Evolutionary conservation across 257 asterid genomes (phyloP).

Genomic region (Solanum tarapatanum): DNA sequence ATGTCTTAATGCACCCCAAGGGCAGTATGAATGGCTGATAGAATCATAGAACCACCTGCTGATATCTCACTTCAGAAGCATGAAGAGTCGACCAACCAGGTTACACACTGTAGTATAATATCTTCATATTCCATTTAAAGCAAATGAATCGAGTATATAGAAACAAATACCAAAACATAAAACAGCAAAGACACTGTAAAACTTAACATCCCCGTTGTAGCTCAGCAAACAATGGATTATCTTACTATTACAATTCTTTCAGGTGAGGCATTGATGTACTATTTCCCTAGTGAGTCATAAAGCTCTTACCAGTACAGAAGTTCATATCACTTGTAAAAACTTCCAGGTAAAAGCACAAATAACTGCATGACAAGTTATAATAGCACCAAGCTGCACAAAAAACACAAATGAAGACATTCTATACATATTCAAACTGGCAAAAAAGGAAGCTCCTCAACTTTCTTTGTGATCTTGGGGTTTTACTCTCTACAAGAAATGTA

Average conservation of each 20-base stretch:
- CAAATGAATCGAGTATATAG: background rate
- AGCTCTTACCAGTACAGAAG: background rate
- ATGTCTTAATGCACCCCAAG: background rate
- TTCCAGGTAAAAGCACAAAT: background rate
- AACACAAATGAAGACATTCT: background rate
- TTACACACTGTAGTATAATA: background rate
- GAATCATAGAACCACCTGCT: background rate
- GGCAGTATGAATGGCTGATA: too few relatives aligned
- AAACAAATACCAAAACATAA: background rate
- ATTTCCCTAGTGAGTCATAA: background rate
- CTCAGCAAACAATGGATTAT: background rate
- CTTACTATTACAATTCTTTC: background rate
- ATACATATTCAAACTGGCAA: background rate
- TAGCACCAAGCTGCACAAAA: background rate
- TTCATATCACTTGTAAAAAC: background rate
- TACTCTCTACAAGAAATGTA: constrained; percentile 19
- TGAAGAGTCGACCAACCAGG: background rate
- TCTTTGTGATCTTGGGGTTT: background rate
- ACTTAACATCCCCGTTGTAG: background rate
- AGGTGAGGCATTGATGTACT: background rate
- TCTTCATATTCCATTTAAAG: background rate
- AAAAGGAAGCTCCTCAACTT: background rate
- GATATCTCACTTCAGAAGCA: background rate
- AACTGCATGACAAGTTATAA: background rate
- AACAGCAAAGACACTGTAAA: background rate